phyloP scores from a whole-genome alignment of 768 basidiomycete species.

The Amanita molliuscula region DNA sequence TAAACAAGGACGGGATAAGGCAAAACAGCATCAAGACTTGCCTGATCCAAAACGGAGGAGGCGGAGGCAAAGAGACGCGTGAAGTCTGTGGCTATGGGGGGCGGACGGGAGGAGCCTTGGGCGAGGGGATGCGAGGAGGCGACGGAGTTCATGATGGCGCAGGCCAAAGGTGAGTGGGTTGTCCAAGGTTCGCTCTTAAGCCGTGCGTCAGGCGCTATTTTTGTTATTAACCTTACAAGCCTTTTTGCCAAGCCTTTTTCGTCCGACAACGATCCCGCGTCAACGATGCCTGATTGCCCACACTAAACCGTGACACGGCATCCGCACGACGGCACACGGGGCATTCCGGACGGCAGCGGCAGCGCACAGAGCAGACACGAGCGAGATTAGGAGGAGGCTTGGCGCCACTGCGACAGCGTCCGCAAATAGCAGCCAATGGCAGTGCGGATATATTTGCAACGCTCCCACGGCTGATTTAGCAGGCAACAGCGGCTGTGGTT shows the following conservation, averaged over 20 bases:
- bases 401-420: slow-evolving; percentile 2
- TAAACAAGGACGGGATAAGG: slow-evolving; percentile 12
- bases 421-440: slow-evolving; percentile 25
- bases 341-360: neutral
- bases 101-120: slow-evolving; percentile 16
- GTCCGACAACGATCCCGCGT: slow-evolving; percentile 5
- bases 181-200: slow-evolving; percentile 35
- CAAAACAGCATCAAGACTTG: slow-evolving; percentile 11
- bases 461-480: slow-evolving; percentile 11
- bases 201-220: slow-evolving; percentile 33
- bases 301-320: neutral
- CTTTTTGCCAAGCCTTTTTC: slow-evolving; percentile 34
- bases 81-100: slow-evolving; percentile 15
- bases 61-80: slow-evolving; percentile 28
- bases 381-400: slow-evolving; percentile 1
- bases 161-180: slow-evolving; percentile 28
- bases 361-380: neutral
- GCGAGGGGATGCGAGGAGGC: slow-evolving; percentile 20
- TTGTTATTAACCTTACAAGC: slow-evolving; percentile 29
- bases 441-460: slow-evolving; percentile 13
- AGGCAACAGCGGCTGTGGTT: neutral
- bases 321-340: neutral
- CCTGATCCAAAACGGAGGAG: slow-evolving; percentile 32
- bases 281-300: neutral
- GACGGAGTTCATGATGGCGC: slow-evolving; percentile 24